phyloP scores from a whole-genome alignment of 805 yeast genomes.

The Blastobotrys terrestris region DNA sequence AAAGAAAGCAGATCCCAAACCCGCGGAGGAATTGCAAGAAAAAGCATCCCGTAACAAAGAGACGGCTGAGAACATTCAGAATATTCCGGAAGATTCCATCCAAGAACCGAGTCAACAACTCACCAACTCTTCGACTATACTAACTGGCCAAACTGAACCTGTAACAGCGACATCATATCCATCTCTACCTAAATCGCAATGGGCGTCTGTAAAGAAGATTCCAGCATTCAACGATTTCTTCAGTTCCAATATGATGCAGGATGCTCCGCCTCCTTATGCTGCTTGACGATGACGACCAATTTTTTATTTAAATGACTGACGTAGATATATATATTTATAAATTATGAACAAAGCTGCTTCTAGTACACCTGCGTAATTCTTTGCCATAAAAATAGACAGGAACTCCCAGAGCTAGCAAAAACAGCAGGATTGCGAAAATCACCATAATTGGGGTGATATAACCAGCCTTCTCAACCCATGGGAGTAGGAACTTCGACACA shows the following conservation, averaged over 20 bases:
- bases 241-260: slow-evolving; percentile 10
- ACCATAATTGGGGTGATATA: slow-evolving; percentile 6
- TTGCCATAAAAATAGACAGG: slow-evolving; percentile 10
- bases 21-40: not conserved
- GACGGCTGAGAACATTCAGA: too few species aligned
- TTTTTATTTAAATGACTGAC: not conserved
- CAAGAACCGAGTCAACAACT: too few species aligned
- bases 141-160: not conserved
- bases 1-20: not conserved
- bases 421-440: not conserved
- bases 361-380: slow-evolving; percentile 3
- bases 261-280: slow-evolving; percentile 20
- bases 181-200: not conserved
- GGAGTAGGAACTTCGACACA: slow-evolving; percentile 5
- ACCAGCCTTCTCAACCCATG: slow-evolving; percentile 4
- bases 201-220: not conserved
- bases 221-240: slow-evolving; percentile 17
- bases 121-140: not conserved
- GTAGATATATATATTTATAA: slow-evolving; percentile 4
- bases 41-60: too few species aligned
- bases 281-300: slow-evolving; percentile 10
- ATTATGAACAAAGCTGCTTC: slow-evolving; percentile 7
- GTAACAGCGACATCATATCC: not conserved
- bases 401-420: slow-evolving; percentile 3
- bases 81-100: too few species aligned